Evolutionary conservation across 2,329 filamentous ascomycete genomes (phyloP).

Genomic region (Penicillium expansum): DNA sequence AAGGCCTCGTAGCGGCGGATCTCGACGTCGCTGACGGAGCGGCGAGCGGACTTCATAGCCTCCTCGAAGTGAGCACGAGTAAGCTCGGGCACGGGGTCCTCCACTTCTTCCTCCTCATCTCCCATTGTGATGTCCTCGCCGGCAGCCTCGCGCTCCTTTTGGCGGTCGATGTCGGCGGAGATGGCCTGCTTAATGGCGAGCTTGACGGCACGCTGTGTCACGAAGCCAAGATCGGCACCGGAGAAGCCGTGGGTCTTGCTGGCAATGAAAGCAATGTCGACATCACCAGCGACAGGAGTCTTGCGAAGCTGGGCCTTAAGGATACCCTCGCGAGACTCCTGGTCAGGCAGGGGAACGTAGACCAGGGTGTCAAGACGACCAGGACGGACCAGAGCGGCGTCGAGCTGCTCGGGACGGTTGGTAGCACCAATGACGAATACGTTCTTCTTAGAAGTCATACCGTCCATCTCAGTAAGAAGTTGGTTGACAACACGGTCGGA

Average conservation of each 20-base stretch:
- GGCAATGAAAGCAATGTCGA: slow-evolving; percentile 88
- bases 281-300: slow-evolving; percentile 83
- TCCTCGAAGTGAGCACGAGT: slow-evolving; percentile 98
- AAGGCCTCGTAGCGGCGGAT: slow-evolving; percentile 98
- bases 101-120: slow-evolving; percentile 60
- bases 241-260: slow-evolving; percentile 98
- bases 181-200: slow-evolving; percentile 99
- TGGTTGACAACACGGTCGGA: slow-evolving; percentile 99
- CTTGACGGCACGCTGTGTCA: slow-evolving; percentile 98
- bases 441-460: slow-evolving; percentile 99
- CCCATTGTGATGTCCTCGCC: slow-evolving; percentile 76
- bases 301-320: slow-evolving; percentile 96
- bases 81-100: slow-evolving; percentile 93
- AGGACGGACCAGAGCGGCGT: slow-evolving; percentile 95
- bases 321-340: slow-evolving; percentile 83
- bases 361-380: slow-evolving; percentile 98
- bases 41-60: slow-evolving; percentile 91
- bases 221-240: slow-evolving; percentile 98
- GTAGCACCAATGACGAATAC: slow-evolving; percentile 99
- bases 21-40: slow-evolving; percentile 94
- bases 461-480: slow-evolving; percentile 98
- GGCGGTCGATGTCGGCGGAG: slow-evolving; percentile 78
- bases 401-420: slow-evolving; percentile 97
- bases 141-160: slow-evolving; percentile 82
- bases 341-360: slow-evolving; percentile 94